A percentile compares a stretch with the other conserved stretches of the same genome.
Evolutionary conservation across 805 yeast species (phyloP).

Genomic region (Ogataea kodamae): DNA sequence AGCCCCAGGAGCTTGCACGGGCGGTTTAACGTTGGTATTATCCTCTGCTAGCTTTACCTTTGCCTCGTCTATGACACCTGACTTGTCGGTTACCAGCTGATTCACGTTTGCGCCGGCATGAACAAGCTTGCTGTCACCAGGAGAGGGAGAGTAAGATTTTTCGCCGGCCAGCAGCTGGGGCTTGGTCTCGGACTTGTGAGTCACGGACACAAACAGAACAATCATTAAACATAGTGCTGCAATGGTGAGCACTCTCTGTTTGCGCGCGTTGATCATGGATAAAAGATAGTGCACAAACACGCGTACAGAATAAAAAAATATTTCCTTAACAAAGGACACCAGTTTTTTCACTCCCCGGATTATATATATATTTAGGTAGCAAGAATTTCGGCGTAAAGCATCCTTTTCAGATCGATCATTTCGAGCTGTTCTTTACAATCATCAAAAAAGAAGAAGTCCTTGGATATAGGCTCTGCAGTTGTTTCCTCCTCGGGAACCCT

Average conservation of each 20-base stretch:
- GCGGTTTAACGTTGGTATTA: conserved; percentile 19
- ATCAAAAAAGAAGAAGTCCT: conserved; percentile 55
- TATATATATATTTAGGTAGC: conserved; percentile 15
- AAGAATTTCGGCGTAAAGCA: conserved; percentile 52
- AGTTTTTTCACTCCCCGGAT: conserved; percentile 4
- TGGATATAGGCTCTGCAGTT: conserved; percentile 47
- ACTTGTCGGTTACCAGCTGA: conserved; percentile 30
- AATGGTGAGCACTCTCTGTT: conserved; percentile 38
- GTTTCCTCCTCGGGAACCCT: conserved; percentile 77
- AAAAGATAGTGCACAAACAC: not conserved
- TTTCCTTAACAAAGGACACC: conserved; percentile 6
- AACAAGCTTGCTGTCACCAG: conserved; percentile 14
- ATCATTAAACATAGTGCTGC: conserved; percentile 39
- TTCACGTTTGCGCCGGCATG: conserved; percentile 26
- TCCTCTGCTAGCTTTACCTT: conserved; percentile 39
- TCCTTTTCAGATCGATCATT: conserved; percentile 46
- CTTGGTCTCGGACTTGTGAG: conserved; percentile 15
- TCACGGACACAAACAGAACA: conserved; percentile 34
- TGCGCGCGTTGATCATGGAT: conserved; percentile 28
- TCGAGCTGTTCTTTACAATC: conserved; percentile 48
- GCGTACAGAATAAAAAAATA: not conserved
- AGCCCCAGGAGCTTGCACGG: conserved; percentile 23
- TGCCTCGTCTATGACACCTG: conserved; percentile 40
- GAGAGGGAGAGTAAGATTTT: conserved; percentile 4
- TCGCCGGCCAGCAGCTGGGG: conserved; percentile 10